These are phyloP conservation scores for Pseudogymnoascus sp. DNA, from an alignment of 2,329 filamentous ascomycete genomes.

Conservation along the genomic window DNA sequence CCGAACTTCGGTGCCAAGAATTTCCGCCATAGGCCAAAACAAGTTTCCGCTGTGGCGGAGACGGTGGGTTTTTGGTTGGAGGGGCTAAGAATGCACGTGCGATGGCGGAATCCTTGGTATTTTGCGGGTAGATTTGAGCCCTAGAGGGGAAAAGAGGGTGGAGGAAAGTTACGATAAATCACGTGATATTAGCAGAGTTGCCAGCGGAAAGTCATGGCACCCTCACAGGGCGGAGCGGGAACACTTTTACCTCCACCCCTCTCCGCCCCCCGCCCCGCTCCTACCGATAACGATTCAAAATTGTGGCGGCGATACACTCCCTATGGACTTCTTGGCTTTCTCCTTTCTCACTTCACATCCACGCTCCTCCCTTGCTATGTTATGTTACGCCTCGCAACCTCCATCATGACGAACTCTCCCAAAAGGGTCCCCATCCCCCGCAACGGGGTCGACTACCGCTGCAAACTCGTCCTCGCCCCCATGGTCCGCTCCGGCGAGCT, in stretches of 20 bases:
- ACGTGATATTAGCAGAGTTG: not conserved
- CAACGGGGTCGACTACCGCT: conserved; percentile 87
- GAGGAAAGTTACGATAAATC: not conserved
- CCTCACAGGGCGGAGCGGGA: not conserved
- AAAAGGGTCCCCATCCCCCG: conserved; percentile 77
- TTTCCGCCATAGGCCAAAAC: not conserved
- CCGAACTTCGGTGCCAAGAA: not conserved
- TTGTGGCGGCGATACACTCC: not conserved
- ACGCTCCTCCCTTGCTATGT: conserved; percentile 20
- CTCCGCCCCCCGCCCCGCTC: not conserved
- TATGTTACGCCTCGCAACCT: conserved; percentile 36
- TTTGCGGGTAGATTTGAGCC: not conserved
- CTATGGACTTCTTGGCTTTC: not conserved
- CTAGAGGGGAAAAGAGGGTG: not conserved
- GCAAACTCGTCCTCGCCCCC: conserved; percentile 88
- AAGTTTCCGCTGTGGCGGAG: not conserved
- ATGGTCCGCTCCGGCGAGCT: conserved; percentile 98
- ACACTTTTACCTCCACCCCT: not conserved
- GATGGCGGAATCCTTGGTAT: conserved; percentile 1
- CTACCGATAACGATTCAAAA: conserved; percentile 2
- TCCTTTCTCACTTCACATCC: not conserved
- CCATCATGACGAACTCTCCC: conserved; percentile 51
- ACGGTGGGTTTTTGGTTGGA: not conserved
- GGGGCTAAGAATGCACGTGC: not conserved
- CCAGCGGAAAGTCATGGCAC: not conserved